Base-by-base conservation (phyloP, 2,329 filamentous ascomycete genomes). In the Calonectria multiphialidica region DNA sequence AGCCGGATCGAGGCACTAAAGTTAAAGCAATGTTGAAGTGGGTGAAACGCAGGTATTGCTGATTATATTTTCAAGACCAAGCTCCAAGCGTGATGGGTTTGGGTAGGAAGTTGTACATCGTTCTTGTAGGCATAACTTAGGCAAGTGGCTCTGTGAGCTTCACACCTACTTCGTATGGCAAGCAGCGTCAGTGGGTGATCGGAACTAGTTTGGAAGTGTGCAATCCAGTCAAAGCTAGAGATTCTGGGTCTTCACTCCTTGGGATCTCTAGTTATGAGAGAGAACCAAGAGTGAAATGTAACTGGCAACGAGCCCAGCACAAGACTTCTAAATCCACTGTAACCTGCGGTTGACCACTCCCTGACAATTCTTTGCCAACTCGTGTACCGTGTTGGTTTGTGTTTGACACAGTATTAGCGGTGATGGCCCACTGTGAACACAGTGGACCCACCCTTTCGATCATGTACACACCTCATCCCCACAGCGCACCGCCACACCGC, bases 401-500 rank as follows among this genome's bases (percentile, higher is more conserved):
- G 28, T 30, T 30, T 13, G 28, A 12, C 37, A 53, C 35, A n/a
- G 30, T 62, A 16, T 23, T 21, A 30, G 35, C n/a, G 16, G 21
- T 2, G 1, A 18, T 45, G 2, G 2, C 16, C 42, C 50, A 42
- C 40, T 40, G 59, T 64, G 33, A 42, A 21, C 23, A 66, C n/a
- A n/a, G n/a, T n/a, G n/a, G n/a, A n/a, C n/a, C n/a, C n/a, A n/a
- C n/a, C n/a, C n/a, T n/a, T n/a, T n/a, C n/a, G n/a, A n/a, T n/a
- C 65, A 5, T 62, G 66, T 69, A 21, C 25, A 21, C 12, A 4
- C 13, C 28, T 16, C 2, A 16, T 15, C 15, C 28, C 63, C 15
- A 21, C 13, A 16, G 16, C 9, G 64, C 64, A 71, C 63, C 64
- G 69, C 63, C 55, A 71, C 55, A 64, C 47, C 65, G 13, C 47